These are phyloP conservation scores for Pleochaeta shiraiana DNA, from an alignment of 2,329 filamentous ascomycete genomes.

Conservation along the genomic window DNA sequence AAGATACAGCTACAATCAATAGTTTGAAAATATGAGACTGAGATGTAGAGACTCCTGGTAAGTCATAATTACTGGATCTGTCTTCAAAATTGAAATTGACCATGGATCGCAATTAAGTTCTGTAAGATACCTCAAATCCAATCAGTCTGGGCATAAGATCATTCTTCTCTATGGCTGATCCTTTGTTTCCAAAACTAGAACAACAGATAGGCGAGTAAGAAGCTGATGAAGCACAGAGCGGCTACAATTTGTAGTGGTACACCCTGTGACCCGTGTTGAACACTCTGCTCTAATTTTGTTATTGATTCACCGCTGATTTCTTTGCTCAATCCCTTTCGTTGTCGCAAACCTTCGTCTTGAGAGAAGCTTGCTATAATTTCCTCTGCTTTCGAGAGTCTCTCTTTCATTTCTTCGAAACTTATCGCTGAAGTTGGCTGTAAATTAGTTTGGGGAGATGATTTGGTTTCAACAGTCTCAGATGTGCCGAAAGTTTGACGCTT, in stretches of 20 bases:
- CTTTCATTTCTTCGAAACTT: conserved; percentile 39
- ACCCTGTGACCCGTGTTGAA: conserved; percentile 28
- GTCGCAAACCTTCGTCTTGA: conserved; percentile 50
- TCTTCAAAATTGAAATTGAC: too few species aligned
- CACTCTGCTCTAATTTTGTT: conserved; percentile 31
- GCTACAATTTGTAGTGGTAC: conserved; percentile 77
- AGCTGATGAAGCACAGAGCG: conserved; percentile 66
- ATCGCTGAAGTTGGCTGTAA: conserved; percentile 17
- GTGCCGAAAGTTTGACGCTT: conserved; percentile 4
- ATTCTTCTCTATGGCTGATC: too few species aligned
- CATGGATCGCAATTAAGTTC: too few species aligned
- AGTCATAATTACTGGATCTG: too few species aligned
- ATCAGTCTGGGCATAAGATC: too few species aligned
- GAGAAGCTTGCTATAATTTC: conserved; percentile 47
- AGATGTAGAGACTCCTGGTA: too few species aligned
- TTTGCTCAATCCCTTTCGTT: conserved; percentile 47
- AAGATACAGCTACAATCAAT: too few species aligned
- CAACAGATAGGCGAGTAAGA: conserved; percentile 88
- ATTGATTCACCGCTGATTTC: conserved; percentile 26
- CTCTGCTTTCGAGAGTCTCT: conserved; percentile 54
- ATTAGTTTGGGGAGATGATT: conserved; percentile 8
- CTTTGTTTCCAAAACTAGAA: conserved; percentile 61
- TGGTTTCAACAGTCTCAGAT: conserved; percentile 15
- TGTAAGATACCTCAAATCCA: too few species aligned
- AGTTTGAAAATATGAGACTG: too few species aligned